These are phyloP conservation scores for Flaveria ramosissima DNA, from an alignment of 129 eudicot genomes.

Conservation along the genomic window DNA sequence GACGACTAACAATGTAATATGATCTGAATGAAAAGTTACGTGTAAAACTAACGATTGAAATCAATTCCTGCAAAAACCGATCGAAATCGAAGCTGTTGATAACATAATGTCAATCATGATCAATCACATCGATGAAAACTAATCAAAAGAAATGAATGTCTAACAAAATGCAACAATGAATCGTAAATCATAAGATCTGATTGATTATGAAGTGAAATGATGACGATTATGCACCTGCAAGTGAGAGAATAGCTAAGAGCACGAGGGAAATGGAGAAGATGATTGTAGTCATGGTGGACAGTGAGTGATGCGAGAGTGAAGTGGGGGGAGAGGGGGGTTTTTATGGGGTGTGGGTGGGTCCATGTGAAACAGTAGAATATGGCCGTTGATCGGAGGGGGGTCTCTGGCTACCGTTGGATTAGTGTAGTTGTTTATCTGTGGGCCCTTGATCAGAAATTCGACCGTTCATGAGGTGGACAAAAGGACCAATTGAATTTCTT, in stretches of 20 bases:
- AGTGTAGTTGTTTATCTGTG: not conserved
- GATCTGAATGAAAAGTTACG: too few relatives aligned
- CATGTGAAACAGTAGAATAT: slow-evolving; percentile 10
- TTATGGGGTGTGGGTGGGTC: slow-evolving; percentile 31
- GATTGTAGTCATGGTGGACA: slow-evolving; percentile 40
- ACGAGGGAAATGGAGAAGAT: slow-evolving; percentile 18
- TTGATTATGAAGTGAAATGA: too few relatives aligned
- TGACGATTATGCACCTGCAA: slow-evolving; percentile 32
- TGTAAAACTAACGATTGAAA: too few relatives aligned
- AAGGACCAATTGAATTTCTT: slow-evolving; percentile 6
- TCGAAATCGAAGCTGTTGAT: too few relatives aligned
- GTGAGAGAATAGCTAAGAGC: slow-evolving; percentile 36
- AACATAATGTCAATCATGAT: too few relatives aligned
- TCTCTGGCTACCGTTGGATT: slow-evolving; percentile 35
- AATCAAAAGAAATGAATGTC: too few relatives aligned
- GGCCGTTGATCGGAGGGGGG: slow-evolving; percentile 29
- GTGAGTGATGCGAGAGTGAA: slow-evolving; percentile 6
- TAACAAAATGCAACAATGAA: too few relatives aligned
- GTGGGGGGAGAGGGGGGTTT: not conserved
- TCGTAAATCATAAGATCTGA: too few relatives aligned
- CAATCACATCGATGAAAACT: too few relatives aligned
- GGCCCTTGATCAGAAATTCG: slow-evolving; percentile 38
- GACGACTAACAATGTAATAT: too few relatives aligned
- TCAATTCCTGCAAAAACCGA: too few relatives aligned
- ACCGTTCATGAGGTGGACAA: slow-evolving; percentile 42